Conservation (phyloP, 1,284 basidiomycete species). For the Rhodotorula mucilaginosa region DNA sequence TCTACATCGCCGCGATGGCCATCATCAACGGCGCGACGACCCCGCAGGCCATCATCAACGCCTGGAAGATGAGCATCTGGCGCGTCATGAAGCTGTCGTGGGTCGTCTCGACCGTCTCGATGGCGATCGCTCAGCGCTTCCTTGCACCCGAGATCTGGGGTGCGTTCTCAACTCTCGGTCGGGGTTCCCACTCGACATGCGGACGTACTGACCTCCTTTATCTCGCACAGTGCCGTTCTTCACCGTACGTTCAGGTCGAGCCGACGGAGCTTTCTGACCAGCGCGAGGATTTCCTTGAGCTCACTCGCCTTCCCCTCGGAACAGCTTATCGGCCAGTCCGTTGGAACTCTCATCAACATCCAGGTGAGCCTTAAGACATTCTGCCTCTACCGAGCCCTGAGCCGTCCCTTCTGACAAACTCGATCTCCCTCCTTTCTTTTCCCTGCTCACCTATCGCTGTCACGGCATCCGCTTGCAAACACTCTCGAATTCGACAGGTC, state of each 20-base stretch:
- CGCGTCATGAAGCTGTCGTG: constrained; percentile 72
- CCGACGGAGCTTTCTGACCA: background rate
- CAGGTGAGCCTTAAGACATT: constrained; percentile 2
- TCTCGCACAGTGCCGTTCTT: constrained; percentile 42
- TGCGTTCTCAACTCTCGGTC: background rate
- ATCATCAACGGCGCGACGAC: constrained; percentile 77
- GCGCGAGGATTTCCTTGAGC: background rate
- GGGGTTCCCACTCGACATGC: too few relatives aligned
- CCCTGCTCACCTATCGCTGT: background rate
- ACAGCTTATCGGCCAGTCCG: constrained; percentile 30
- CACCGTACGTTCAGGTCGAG: constrained; percentile 4
- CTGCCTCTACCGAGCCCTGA: too few relatives aligned
- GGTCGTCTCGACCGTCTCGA: constrained; percentile 68
- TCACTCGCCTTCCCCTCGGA: background rate
- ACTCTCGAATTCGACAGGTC: constrained; percentile 5
- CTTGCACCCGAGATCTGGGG: constrained; percentile 59
- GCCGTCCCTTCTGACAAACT: background rate
- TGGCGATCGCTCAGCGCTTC: constrained; percentile 70
- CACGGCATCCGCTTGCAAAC: background rate
- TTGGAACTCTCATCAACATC: constrained; percentile 42
- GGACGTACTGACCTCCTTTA: too few relatives aligned
- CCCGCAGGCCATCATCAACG: constrained; percentile 63
- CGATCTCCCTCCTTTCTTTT: background rate
- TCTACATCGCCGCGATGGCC: constrained; percentile 64
- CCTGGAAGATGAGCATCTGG: constrained; percentile 72